Conservation (phyloP, 345 rosid genomes). For the Euclidium syriacum region DNA sequence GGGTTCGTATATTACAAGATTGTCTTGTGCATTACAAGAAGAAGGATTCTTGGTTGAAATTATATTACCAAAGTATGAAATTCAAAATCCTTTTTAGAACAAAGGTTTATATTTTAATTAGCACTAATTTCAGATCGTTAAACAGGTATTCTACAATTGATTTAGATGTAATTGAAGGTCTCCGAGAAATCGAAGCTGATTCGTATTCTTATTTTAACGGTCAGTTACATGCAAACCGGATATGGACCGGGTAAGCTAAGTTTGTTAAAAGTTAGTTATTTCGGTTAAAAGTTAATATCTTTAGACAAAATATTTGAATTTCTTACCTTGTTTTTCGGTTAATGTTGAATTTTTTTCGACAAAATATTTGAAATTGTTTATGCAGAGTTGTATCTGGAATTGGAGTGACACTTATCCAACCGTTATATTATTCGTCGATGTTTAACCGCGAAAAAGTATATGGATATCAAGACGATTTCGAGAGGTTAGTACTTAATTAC, state of each 20-base stretch:
- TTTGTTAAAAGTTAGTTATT: background rate
- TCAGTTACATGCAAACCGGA: constrained; percentile 66
- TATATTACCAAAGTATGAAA: constrained; percentile 75
- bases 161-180: constrained; percentile 55
- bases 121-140: background rate
- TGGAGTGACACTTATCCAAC: constrained; percentile 78
- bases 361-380: too few species aligned
- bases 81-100: background rate
- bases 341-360: too few species aligned
- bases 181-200: constrained; percentile 56
- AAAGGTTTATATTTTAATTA: background rate
- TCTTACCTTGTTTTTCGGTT: too few species aligned
- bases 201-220: constrained; percentile 73
- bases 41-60: constrained; percentile 79
- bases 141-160: constrained; percentile 55
- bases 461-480: constrained; percentile 80
- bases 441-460: constrained; percentile 61
- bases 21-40: constrained; percentile 56
- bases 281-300: background rate
- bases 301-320: too few species aligned
- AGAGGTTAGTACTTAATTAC: constrained; percentile 58
- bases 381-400: constrained; percentile 65
- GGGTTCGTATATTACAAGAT: constrained; percentile 62
- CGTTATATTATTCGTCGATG: constrained; percentile 54
- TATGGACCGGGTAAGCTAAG: constrained; percentile 81